Conservation (phyloP, 345 rosid species). For the Camelina neglecta region DNA sequence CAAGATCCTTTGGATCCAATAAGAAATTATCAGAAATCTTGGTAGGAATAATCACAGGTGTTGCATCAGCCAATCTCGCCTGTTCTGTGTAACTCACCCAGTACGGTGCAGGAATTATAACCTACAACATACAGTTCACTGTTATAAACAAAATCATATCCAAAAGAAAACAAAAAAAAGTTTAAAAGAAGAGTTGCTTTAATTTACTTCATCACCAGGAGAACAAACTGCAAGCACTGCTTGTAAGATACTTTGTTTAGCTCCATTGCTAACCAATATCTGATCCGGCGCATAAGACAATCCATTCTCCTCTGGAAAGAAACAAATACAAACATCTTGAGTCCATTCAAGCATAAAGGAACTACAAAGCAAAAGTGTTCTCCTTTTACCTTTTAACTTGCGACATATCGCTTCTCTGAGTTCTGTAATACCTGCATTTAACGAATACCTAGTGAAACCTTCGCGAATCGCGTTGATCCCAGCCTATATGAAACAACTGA, state of each 20-base stretch:
- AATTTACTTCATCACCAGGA: constrained; percentile 90
- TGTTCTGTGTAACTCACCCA: constrained; percentile 99
- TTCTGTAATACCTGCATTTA: constrained; percentile 87
- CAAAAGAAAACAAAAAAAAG: neutral
- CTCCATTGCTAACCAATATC: constrained; percentile 94
- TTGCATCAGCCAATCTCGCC: constrained; percentile 93
- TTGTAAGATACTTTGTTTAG: constrained; percentile 81
- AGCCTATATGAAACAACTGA: constrained; percentile 51
- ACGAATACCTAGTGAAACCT: constrained; percentile 86
- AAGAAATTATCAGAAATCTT: constrained; percentile 81
- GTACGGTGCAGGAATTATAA: constrained; percentile 92
- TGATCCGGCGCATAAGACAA: constrained; percentile 79
- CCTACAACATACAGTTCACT: constrained; percentile 50
- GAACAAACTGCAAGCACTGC: constrained; percentile 93
- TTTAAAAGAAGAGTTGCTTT: neutral
- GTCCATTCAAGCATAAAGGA: neutral
- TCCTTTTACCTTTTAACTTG: constrained; percentile 74
- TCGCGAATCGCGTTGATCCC: constrained; percentile 90
- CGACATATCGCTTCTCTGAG: constrained; percentile 85
- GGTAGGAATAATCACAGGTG: constrained; percentile 88
- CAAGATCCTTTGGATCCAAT: constrained; percentile 81
- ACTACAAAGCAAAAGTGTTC: neutral
- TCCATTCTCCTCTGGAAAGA: constrained; percentile 85
- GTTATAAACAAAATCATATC: neutral
- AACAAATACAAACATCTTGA: neutral